phyloP scores from a whole-genome alignment of 371 early-diverging fungal species.

The Mucor irregularis region DNA sequence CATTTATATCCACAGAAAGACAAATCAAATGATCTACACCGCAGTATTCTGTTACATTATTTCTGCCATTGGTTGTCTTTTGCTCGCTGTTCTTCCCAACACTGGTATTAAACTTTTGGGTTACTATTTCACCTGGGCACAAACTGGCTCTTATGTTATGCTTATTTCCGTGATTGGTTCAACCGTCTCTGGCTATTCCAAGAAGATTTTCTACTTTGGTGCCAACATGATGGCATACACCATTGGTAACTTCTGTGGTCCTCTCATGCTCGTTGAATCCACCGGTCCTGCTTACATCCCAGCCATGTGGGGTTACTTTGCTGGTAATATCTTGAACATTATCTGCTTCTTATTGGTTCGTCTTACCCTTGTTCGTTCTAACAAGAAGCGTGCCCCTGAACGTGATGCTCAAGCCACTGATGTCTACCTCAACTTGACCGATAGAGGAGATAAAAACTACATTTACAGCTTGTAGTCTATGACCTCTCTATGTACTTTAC shows the following conservation, averaged over 20 bases:
- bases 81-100: constrained; percentile 26
- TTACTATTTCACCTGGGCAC: constrained; percentile 26
- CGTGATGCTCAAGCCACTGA: constrained; percentile 10
- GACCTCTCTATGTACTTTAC: no score
- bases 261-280: constrained; percentile 27
- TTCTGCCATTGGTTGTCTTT: constrained; percentile 20
- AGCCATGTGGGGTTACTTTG: constrained; percentile 3
- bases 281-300: neutral
- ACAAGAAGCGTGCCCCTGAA: constrained; percentile 7
- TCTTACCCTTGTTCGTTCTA: neutral
- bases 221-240: constrained; percentile 26
- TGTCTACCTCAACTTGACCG: constrained; percentile 26
- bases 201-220: constrained; percentile 39
- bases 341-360: neutral
- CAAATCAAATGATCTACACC: constrained; percentile 15
- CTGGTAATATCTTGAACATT: neutral
- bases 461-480: constrained; percentile 27
- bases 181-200: constrained; percentile 41
- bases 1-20: constrained; percentile 16
- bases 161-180: constrained; percentile 23
- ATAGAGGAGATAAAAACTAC: constrained; percentile 30
- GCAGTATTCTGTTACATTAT: constrained; percentile 15
- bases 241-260: constrained; percentile 36
- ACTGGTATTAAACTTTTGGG: constrained; percentile 30
- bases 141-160: constrained; percentile 23